Percentiles rank a stretch among this genome's conserved stretches.
Conservation (phyloP, 1,284 basidiomycete genomes). For the Salmacisia buchloeana region DNA sequence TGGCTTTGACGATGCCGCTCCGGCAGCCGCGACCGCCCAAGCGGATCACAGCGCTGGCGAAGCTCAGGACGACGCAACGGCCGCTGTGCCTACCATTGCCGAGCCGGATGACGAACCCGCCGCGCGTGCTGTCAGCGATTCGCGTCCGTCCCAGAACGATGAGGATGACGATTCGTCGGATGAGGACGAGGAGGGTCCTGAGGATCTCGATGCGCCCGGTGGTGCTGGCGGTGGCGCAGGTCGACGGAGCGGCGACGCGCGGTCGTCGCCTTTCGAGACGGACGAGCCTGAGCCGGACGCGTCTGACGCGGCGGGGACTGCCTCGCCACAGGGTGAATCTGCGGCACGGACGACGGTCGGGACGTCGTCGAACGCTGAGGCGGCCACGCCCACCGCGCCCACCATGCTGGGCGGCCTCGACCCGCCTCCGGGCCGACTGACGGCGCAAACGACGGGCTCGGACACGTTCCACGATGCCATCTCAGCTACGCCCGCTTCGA, state of each 20-base stretch:
- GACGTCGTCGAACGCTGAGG: too few relatives aligned
- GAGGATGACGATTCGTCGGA: neutral
- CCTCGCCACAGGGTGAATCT: too few relatives aligned
- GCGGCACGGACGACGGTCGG: neutral
- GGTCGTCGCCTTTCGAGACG: neutral
- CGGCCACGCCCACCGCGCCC: too few relatives aligned
- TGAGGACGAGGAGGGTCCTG: neutral
- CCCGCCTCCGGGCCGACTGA: neutral
- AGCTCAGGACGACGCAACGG: too few relatives aligned
- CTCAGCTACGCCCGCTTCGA: neutral
- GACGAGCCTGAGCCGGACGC: neutral
- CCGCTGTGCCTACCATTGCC: too few relatives aligned
- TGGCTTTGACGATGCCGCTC: slow-evolving; percentile 29
- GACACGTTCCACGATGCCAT: neutral
- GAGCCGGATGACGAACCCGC: neutral
- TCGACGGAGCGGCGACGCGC: too few relatives aligned
- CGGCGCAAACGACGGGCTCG: neutral
- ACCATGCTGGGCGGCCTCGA: too few relatives aligned
- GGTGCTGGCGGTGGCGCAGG: neutral
- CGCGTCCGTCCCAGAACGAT: slow-evolving; percentile 1
- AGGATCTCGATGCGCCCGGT: neutral
- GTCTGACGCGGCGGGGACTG: too few relatives aligned
- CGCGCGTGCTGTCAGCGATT: too few relatives aligned
- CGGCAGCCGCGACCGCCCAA: slow-evolving; percentile 1
- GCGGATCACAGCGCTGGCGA: too few relatives aligned